Percentiles rank a stretch among this genome's conserved stretches.
Conservation (phyloP, 2,329 filamentous ascomycete genomes). For the Xylariales sp. region DNA sequence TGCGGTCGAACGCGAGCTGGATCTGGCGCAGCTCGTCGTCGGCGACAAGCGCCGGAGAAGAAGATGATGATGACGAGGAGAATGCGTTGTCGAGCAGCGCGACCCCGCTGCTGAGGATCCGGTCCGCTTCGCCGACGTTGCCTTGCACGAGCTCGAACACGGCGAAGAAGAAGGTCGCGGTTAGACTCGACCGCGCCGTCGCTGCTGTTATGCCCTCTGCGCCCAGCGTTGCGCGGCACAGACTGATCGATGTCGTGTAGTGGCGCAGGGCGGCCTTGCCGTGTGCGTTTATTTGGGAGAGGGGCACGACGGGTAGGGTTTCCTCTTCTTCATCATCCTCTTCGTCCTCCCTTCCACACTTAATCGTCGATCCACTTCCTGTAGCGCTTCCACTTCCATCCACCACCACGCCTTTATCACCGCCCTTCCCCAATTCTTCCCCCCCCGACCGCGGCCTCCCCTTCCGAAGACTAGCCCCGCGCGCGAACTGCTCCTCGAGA, state of each 20-base stretch:
- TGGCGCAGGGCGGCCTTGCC: conserved; percentile 36
- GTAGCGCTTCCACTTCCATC: no score
- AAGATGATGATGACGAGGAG: background rate
- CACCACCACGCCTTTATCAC: background rate
- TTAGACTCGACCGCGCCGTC: conserved; percentile 36
- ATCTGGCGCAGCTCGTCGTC: conserved; percentile 36
- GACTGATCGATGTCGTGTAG: conserved; percentile 40
- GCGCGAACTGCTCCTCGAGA: conserved; percentile 33
- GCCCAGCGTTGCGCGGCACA: conserved; percentile 34
- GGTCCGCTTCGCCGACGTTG: conserved; percentile 38
- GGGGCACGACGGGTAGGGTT: background rate
- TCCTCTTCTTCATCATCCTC: background rate
- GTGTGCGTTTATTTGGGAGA: conserved; percentile 24
- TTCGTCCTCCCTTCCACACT: background rate
- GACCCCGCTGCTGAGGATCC: conserved; percentile 35
- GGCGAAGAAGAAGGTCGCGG: conserved; percentile 42
- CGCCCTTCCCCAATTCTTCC: background rate
- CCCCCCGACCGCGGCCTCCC: background rate
- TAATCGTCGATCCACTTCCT: no score
- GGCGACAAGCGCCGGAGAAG: conserved; percentile 20
- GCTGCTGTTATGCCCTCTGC: conserved; percentile 34
- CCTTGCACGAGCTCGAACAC: conserved; percentile 43
- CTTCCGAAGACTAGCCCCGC: background rate
- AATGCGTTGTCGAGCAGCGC: conserved; percentile 37
- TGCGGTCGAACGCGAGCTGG: conserved; percentile 40